Conservation (phyloP, 2,329 filamentous ascomycete genomes). For the Metarhizium album region DNA sequence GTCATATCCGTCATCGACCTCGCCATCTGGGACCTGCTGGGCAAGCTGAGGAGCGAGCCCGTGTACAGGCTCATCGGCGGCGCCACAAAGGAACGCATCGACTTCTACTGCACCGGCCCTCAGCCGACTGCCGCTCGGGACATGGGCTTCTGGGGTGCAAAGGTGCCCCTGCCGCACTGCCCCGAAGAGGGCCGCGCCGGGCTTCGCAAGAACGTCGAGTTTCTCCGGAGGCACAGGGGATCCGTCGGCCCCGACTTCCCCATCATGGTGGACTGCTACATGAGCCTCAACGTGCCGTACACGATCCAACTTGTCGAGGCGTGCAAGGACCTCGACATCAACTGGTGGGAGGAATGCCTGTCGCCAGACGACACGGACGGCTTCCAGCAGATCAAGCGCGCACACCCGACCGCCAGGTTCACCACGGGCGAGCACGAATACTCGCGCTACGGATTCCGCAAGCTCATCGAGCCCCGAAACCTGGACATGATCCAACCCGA, state of each 20-base stretch:
- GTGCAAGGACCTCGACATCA: slow-evolving; percentile 74
- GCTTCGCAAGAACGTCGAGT: slow-evolving; percentile 81
- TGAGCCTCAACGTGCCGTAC: slow-evolving; percentile 87
- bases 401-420: slow-evolving; percentile 84
- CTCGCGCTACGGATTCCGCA: slow-evolving; percentile 87
- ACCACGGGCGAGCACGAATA: slow-evolving; percentile 96
- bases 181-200: slow-evolving; percentile 78
- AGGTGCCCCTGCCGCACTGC: slow-evolving; percentile 82
- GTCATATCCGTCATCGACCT: slow-evolving; percentile 93
- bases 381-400: slow-evolving; percentile 79
- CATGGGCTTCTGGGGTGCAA: slow-evolving; percentile 86
- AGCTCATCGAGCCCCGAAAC: slow-evolving; percentile 83
- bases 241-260: slow-evolving; percentile 83
- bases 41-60: slow-evolving; percentile 84
- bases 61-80: slow-evolving; percentile 93
- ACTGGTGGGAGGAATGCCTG: slow-evolving; percentile 96
- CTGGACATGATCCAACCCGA: slow-evolving; percentile 92
- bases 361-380: slow-evolving; percentile 88
- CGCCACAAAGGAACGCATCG: slow-evolving; percentile 68
- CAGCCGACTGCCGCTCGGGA: slow-evolving; percentile 68
- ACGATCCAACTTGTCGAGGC: slow-evolving; percentile 84
- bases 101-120: slow-evolving; percentile 94
- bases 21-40: slow-evolving; percentile 83
- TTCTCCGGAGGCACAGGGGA: slow-evolving; percentile 73
- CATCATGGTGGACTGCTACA: slow-evolving; percentile 93